Evolutionary conservation across 208 protist species (phyloP), one percentile per base, ranked within the genome.

Genomic region (Leishmania lainsoni): DNA sequence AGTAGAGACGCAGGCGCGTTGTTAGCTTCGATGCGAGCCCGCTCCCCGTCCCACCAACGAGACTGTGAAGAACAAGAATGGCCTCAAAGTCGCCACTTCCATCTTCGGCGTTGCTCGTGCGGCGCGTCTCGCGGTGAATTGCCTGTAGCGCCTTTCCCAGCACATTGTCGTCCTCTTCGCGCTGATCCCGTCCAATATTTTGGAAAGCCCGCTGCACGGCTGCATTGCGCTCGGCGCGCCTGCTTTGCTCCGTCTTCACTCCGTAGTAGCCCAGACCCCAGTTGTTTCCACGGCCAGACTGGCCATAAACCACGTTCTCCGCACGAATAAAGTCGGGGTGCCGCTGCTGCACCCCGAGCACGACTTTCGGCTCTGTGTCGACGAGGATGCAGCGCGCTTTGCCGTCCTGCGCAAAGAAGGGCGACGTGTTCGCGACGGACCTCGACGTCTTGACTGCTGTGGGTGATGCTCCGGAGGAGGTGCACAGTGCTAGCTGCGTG

Each of bases 341-440:
- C 5, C 92, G 94, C 32, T 79, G 72, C 22, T 80, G 85, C 5
- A 97, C 90, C 14, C 84, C 88, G 0, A 83, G 83, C 14, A 95
- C 94, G n/a, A 97, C 94, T 81, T 97, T 97, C 22, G 94, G 94
- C 86, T 97, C 92, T 29, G 93, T 89, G 86, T 97, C 94, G 12
- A 96, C 86, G 2, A 97, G 86, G 48, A 97, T 89, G 74, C 89
- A 94, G 78, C 94, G 94, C 10, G 94, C 94, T 78, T 89, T 93
- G 42, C 92, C 83, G 39, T 96, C 90, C 8, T 65, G 75, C 61
- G 83, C 70, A 87, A 97, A 91, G 87, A 97, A 83, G 86, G 91
- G 74, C 70, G 74, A 88, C 42, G 22, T 54, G 20, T 17, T 14
- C 1, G 17, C 56, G 51, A 39, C 84, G 52, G 42, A n/a, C 3